phyloP scores from a whole-genome alignment of 768 basidiomycete species.

The Russula foetens region DNA sequence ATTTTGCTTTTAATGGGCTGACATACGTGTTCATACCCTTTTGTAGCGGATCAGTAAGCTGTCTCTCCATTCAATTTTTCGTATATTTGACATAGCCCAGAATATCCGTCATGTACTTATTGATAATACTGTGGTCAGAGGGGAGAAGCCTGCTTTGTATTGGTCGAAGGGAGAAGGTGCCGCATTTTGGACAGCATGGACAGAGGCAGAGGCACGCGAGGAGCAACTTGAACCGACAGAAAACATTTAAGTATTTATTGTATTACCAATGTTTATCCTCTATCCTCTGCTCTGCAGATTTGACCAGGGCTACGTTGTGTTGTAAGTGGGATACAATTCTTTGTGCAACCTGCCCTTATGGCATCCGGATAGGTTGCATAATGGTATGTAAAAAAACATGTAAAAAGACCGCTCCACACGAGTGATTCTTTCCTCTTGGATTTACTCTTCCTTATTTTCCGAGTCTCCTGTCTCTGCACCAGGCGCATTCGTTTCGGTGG shows the following conservation, averaged over 20 bases:
- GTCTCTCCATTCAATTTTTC: neutral
- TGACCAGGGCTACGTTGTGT: conserved; percentile 1
- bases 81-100: conserved; percentile 29
- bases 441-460: conserved; percentile 30
- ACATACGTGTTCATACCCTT: conserved; percentile 4
- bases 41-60: conserved; percentile 56
- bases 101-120: conserved; percentile 79
- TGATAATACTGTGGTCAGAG: conserved; percentile 59
- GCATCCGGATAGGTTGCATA: conserved; percentile 3
- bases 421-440: neutral
- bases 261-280: conserved; percentile 14
- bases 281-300: conserved; percentile 4
- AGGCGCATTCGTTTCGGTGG: conserved; percentile 20
- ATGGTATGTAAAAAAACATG: conserved; percentile 20
- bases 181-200: conserved; percentile 73
- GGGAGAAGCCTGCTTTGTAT: conserved; percentile 56
- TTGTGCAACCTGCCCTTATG: neutral
- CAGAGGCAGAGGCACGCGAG: conserved; percentile 46
- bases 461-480: conserved; percentile 26
- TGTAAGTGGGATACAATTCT: conserved; percentile 5
- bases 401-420: conserved; percentile 1
- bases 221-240: conserved; percentile 1
- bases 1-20: neutral
- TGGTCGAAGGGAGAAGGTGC: conserved; percentile 63
- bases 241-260: conserved; percentile 15